Base-by-base conservation (phyloP, 2,329 filamentous ascomycete species). In the Mycosphaerella arachidis region DNA sequence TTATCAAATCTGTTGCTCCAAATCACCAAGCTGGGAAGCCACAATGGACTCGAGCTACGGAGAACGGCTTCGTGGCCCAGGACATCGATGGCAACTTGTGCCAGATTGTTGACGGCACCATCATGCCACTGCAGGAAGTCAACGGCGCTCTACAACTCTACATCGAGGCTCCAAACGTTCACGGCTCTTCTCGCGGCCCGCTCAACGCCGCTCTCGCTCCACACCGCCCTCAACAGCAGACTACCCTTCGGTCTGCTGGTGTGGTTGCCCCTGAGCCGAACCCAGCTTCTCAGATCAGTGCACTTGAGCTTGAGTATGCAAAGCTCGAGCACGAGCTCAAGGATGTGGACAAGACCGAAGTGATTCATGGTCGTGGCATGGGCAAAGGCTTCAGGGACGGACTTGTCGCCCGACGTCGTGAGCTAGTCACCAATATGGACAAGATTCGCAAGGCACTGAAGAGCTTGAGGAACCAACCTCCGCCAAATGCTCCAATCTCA, bases 321-420 rank as follows among this genome's bases (percentile, higher is more conserved):
- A 75, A 73, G 62, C 69, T 73, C 18, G 71, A 74, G 31, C 62
- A 69, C 35, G 72, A 75, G 64, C 64, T 68, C 24, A 74, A 68
- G 60, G 68, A 71, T n/a, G 61, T 76, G 37, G 68, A 75, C 68
- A 74, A 74, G 65, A 69, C 68, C 2, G 74, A 75, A 57, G 74
- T 73, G 27, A 65, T 74, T 24, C 70, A 74, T 54, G 69, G 71
- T 33, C 66, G 67, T 40, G 64, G 65, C 12, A 71, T 76, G 71
- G 60, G 62, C 33, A 68, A 67, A 54, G 62, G 60, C 43, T 68
- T 71, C 31, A 72, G 67, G 61, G 65, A 69, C 9, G 68, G 68
- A 37, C 67, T 76, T 8, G 59, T 73, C 35, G 62, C 66, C 31
- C 71, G 69, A 59, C 73, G 73, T 43, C 68, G 70, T 29, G 69